Percentiles rank a stretch among this genome's conserved stretches.
Conservation (phyloP, 768 basidiomycete species). For the Lactarius hatsudake region DNA sequence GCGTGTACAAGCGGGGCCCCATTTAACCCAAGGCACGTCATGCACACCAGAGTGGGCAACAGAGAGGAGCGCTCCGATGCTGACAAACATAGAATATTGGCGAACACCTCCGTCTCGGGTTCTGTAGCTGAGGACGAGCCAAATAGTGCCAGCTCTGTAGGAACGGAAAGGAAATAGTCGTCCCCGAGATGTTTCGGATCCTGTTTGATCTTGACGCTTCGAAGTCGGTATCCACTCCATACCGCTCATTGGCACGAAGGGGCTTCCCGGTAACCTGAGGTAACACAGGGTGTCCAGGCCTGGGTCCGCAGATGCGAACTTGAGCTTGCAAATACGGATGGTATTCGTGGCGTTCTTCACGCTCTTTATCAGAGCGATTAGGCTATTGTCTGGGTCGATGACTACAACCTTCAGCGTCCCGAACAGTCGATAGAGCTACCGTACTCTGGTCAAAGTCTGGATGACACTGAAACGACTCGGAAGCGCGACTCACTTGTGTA, state of each 20-base stretch:
- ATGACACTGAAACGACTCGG: neutral
- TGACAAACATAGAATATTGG: conserved; percentile 7
- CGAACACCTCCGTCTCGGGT: neutral
- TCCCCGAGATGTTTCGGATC: neutral
- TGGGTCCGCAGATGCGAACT: conserved; percentile 1
- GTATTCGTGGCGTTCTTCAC: neutral
- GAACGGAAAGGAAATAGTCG: conserved; percentile 15
- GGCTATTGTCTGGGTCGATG: neutral
- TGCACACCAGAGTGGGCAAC: neutral
- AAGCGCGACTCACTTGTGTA: neutral
- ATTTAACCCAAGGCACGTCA: conserved; percentile 2
- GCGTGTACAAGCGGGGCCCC: conserved; percentile 16
- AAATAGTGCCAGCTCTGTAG: conserved; percentile 10
- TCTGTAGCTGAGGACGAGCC: neutral
- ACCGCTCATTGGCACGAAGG: neutral
- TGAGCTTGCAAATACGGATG: conserved; percentile 7
- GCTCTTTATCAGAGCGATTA: conserved; percentile 7
- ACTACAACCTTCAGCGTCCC: conserved; percentile 6
- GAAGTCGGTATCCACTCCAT: conserved; percentile 16
- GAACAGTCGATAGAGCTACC: neutral
- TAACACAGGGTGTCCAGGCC: conserved; percentile 4
- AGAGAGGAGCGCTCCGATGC: neutral
- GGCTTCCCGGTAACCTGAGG: conserved; percentile 1
- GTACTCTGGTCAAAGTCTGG: neutral
- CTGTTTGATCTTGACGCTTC: neutral